Evolutionary conservation across 352 stramenopile species (phyloP).

Genomic region (Aphanomyces stellatus): DNA sequence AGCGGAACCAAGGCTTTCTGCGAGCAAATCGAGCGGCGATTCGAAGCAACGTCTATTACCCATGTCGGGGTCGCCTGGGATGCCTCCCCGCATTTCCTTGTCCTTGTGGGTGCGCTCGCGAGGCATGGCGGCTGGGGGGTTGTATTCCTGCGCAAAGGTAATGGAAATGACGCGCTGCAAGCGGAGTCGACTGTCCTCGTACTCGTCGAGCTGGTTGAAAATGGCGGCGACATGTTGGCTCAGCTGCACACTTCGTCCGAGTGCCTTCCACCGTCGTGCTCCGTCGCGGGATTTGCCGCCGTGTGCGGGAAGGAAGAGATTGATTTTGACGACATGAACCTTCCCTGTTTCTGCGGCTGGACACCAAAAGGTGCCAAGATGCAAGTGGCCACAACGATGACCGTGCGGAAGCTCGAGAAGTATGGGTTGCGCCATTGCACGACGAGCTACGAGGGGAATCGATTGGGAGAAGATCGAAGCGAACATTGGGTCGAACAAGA

Average conservation of each 20-base stretch:
- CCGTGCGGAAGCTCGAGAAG: neutral
- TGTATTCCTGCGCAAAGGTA: neutral
- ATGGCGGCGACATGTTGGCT: conserved; percentile 1
- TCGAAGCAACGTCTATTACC: conserved; percentile 6
- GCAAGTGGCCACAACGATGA: neutral
- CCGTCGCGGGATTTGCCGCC: neutral
- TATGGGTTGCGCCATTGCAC: conserved; percentile 14
- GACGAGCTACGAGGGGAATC: conserved; percentile 19
- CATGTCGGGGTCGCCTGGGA: conserved; percentile 10
- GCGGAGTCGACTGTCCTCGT: neutral
- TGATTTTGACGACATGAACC: neutral
- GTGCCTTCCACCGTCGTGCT: neutral
- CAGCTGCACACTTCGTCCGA: neutral
- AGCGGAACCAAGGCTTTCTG: conserved; percentile 5
- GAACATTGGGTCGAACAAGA: neutral
- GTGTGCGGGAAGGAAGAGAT: conserved; percentile 20
- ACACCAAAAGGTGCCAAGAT: conserved; percentile 17
- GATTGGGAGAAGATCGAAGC: conserved; percentile 16
- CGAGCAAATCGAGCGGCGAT: neutral
- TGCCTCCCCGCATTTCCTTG: neutral
- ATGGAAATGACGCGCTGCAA: neutral
- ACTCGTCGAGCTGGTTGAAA: conserved; percentile 10
- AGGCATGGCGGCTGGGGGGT: conserved; percentile 10
- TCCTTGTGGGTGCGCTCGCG: conserved; percentile 7
- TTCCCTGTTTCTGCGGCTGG: conserved; percentile 17